A percentile compares a stretch with the other conserved stretches of the same genome.
Evolutionary conservation across 257 asterid species (phyloP).

Genomic region (Mentha longifolia): DNA sequence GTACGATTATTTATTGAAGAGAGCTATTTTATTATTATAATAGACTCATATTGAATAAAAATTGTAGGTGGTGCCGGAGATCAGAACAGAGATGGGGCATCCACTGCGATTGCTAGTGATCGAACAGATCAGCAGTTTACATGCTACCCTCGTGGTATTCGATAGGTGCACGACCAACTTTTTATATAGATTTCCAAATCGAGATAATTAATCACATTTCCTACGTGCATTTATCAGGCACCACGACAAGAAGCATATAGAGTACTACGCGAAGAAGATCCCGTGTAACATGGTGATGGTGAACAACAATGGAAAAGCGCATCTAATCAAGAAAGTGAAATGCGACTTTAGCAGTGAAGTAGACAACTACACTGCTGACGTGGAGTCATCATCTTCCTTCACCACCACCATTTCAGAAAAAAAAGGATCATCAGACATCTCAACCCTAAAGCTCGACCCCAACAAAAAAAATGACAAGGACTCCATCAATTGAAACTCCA

Average conservation of each 20-base stretch:
- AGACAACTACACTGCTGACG: neutral
- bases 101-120: constrained; percentile 53
- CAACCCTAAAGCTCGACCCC: constrained; percentile 35
- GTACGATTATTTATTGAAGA: constrained; percentile 31
- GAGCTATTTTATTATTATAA: too few species aligned
- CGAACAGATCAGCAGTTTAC: constrained; percentile 57
- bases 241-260: constrained; percentile 48
- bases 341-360: neutral
- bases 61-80: constrained; percentile 61
- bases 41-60: too few species aligned
- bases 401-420: constrained; percentile 32
- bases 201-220: too few species aligned
- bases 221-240: constrained; percentile 39
- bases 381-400: constrained; percentile 31
- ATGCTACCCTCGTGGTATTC: constrained; percentile 64
- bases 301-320: constrained; percentile 44
- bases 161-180: constrained; percentile 49
- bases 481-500: neutral
- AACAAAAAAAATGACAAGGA: neutral
- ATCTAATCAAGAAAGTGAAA: constrained; percentile 37
- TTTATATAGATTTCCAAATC: too few species aligned
- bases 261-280: constrained; percentile 45
- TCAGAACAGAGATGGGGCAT: constrained; percentile 75
- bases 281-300: constrained; percentile 48
- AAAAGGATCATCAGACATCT: constrained; percentile 37